phyloP scores from a whole-genome alignment of 73 alveolate genomes.

The Paramecium biaurelia region DNA sequence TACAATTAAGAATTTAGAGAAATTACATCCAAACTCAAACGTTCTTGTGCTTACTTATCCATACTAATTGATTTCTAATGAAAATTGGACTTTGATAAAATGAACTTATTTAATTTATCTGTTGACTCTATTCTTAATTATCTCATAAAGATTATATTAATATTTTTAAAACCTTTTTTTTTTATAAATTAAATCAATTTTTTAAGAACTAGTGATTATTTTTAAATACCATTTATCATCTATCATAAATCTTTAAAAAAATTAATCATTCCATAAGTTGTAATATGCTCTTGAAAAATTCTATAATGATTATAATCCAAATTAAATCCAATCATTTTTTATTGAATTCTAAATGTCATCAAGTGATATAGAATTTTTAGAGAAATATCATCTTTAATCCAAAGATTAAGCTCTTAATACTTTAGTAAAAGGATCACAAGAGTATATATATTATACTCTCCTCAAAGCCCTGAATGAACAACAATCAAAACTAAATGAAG shows the following conservation, averaged over 20 bases:
- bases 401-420: neutral
- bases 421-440: neutral
- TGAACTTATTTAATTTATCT: neutral
- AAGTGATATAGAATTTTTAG: neutral
- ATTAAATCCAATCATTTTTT: neutral
- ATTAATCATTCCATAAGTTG: neutral
- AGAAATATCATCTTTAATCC: neutral
- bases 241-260: too few species aligned
- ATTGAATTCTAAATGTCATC: neutral
- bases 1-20: neutral
- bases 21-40: neutral
- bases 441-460: neutral
- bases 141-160: neutral
- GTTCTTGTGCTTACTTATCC: neutral
- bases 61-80: neutral
- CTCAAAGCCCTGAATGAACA: neutral
- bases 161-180: too few species aligned
- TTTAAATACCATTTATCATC: too few species aligned
- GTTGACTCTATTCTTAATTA: neutral
- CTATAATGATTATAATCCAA: too few species aligned
- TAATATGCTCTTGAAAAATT: too few species aligned
- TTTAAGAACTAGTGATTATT: neutral
- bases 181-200: too few species aligned
- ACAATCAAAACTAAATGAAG: neutral
- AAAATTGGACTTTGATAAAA: neutral